Evolutionary conservation across 1,284 basidiomycete genomes (phyloP), one percentile per base, ranked within the genome.

Genomic region (Leucoagaricus sp.): DNA sequence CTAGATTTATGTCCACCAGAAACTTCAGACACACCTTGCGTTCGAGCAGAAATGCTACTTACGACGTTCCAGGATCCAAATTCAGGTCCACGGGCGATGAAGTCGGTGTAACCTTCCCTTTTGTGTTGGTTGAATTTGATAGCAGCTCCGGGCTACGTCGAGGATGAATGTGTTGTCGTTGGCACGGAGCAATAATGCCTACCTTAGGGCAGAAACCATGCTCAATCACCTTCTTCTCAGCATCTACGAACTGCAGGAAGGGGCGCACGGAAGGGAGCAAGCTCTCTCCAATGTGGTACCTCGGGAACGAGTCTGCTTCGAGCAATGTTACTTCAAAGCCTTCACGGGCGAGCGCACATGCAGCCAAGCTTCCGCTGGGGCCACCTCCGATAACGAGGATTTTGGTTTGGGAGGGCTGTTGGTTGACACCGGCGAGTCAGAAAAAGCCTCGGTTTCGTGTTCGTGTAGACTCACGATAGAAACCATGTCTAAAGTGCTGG

Each of bases 331-430:
- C 82, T 34, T 79, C 67, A 58, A 80, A 63, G 3, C 70, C 70
- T 63, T 74, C 73, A 63, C 76, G 65, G 2, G 78, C 80, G 15
- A 85, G 74, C 13, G 73, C 75, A 13, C 80, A 68, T 2, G 83
- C 81, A 12, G 82, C 72, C 62, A 80, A 83, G 49, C 76, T 75
- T 1, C 83, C 82, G 0, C 75, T 75, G 15, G 83, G 83, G 1
- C 83, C 83, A 38, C 83, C 82, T 8, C 75, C 74, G 17, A 75
- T 67, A 26, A 76, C 67, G 13, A 75, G 66, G 29, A 75, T 58
- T 19, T 58, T 29, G 19, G 45, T 56, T 17, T 34, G 46, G 13
- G 47, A 1, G 0, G 53, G 53, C 53, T 55, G 25, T n/a, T n/a
- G n/a, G n/a, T n/a, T n/a, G n/a, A n/a, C n/a, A n/a, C n/a, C n/a